Evolutionary conservation across 2,329 filamentous ascomycete genomes (phyloP).

Genomic region (Periconia macrospinosa): DNA sequence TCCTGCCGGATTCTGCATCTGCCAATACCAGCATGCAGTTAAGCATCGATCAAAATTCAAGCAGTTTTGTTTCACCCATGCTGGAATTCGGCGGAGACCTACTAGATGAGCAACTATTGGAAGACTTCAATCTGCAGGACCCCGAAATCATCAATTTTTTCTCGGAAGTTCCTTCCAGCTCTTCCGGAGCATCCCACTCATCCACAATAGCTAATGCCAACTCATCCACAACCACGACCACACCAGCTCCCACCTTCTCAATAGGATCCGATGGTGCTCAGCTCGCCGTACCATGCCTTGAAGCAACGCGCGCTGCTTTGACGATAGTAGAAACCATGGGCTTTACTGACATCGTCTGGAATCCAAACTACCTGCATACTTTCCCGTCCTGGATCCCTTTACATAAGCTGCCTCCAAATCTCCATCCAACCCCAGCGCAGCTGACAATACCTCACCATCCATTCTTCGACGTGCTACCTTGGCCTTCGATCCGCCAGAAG

Average conservation of each 20-base stretch:
- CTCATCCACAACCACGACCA: not conserved
- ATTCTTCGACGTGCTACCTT: constrained; percentile 60
- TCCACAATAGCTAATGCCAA: not conserved
- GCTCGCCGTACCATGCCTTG: constrained; percentile 47
- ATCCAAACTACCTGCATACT: constrained; percentile 17
- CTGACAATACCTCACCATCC: constrained; percentile 59
- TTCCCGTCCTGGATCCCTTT: constrained; percentile 12
- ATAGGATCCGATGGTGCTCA: constrained; percentile 13
- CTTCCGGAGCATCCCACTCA: constrained; percentile 1
- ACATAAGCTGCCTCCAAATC: constrained; percentile 32
- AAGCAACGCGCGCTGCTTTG: constrained; percentile 11
- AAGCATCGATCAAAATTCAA: constrained; percentile 9
- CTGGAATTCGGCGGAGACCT: constrained; percentile 15
- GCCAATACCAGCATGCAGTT: not conserved
- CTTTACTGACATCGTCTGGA: constrained; percentile 11
- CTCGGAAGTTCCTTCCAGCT: not conserved
- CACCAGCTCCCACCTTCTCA: constrained; percentile 2
- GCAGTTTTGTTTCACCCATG: constrained; percentile 3
- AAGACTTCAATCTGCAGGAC: constrained; percentile 7
- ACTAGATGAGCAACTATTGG: constrained; percentile 17
- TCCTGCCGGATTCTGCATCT: not conserved
- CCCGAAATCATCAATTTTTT: no score
- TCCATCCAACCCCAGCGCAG: constrained; percentile 57
- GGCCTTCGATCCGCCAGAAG: constrained; percentile 54
- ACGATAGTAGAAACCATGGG: constrained; percentile 16